These are phyloP conservation scores for Penicillium roqueforti DNA, from an alignment of 495 filamentous ascomycete genomes.

Conservation along the genomic window DNA sequence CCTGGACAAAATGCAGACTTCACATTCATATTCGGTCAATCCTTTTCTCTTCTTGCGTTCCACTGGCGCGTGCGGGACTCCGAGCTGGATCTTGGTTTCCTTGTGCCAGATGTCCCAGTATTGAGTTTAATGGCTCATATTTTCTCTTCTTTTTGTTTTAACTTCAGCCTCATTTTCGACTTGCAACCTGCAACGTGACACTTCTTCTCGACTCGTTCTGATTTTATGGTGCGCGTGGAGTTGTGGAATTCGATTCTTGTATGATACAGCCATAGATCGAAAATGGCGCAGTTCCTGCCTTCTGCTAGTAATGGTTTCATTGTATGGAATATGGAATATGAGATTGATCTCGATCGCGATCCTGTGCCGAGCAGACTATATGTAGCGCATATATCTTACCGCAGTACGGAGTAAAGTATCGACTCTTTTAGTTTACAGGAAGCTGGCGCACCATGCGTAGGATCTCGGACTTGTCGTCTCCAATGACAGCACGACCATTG, in stretches of 20 bases:
- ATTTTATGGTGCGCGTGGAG: not conserved
- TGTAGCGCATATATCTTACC: not conserved
- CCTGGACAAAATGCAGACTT: not conserved
- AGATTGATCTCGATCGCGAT: not conserved
- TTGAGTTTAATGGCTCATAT: slow-evolving; percentile 35
- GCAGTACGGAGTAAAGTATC: not conserved
- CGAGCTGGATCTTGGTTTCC: slow-evolving; percentile 31
- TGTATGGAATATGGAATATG: slow-evolving; percentile 5
- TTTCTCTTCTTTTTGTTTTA: slow-evolving; percentile 10
- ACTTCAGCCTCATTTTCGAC: slow-evolving; percentile 1
- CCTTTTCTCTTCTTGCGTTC: slow-evolving; percentile 21
- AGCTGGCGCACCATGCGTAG: slow-evolving; percentile 65
- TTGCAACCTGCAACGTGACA: slow-evolving; percentile 3
- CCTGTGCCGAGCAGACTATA: not conserved
- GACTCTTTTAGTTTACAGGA: slow-evolving; percentile 17
- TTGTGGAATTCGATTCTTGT: slow-evolving; percentile 15
- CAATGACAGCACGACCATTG: slow-evolving; percentile 73
- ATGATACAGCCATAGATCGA: slow-evolving; percentile 22
- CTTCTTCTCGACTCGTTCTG: not conserved
- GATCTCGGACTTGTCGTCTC: slow-evolving; percentile 79
- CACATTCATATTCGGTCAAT: slow-evolving; percentile 1
- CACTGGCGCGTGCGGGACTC: slow-evolving; percentile 23
- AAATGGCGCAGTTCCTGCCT: not conserved
- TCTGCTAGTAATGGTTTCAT: not conserved
- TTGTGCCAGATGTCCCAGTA: slow-evolving; percentile 22